These are phyloP conservation scores for Aspergillus sp. DNA, from an alignment of 2,329 filamentous ascomycete species.

Conservation along the genomic window DNA sequence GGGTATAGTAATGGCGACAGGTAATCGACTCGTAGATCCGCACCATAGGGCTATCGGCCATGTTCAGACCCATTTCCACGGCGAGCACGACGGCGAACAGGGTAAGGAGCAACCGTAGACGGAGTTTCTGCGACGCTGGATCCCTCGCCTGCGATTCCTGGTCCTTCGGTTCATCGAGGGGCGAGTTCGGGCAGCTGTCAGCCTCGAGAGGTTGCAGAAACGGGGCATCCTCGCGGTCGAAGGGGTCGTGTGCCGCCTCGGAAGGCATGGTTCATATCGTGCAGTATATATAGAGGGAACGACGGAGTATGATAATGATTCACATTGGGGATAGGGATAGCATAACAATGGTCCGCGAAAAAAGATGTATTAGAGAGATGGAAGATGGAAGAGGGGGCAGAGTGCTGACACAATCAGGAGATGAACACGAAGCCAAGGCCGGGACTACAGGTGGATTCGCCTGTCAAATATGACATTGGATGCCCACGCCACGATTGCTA, in stretches of 20 bases:
- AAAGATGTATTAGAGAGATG: background rate
- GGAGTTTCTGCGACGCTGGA: constrained; percentile 17
- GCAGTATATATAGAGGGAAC: background rate
- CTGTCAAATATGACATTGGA: background rate
- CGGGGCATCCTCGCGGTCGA: constrained; percentile 26
- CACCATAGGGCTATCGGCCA: constrained; percentile 40
- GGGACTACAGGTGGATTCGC: background rate
- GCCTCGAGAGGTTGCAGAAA: constrained; percentile 19
- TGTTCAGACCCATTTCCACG: constrained; percentile 41
- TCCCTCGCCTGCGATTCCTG: background rate
- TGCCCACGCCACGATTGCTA: background rate
- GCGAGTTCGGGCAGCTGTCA: background rate
- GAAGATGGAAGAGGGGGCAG: background rate
- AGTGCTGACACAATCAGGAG: background rate
- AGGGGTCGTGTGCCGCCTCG: constrained; percentile 14
- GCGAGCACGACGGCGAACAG: constrained; percentile 38
- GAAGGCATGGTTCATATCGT: constrained; percentile 14
- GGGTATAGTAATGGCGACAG: constrained; percentile 40
- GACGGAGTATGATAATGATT: background rate
- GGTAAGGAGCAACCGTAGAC: constrained; percentile 32
- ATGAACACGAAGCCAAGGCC: background rate
- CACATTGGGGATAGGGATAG: background rate
- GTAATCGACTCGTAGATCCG: constrained; percentile 46
- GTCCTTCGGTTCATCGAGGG: constrained; percentile 3
- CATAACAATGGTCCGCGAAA: background rate